Evolutionary conservation across 345 rosid species (phyloP), one percentile per base, ranked within the genome.

Genomic region (Boechera divaricarpa): DNA sequence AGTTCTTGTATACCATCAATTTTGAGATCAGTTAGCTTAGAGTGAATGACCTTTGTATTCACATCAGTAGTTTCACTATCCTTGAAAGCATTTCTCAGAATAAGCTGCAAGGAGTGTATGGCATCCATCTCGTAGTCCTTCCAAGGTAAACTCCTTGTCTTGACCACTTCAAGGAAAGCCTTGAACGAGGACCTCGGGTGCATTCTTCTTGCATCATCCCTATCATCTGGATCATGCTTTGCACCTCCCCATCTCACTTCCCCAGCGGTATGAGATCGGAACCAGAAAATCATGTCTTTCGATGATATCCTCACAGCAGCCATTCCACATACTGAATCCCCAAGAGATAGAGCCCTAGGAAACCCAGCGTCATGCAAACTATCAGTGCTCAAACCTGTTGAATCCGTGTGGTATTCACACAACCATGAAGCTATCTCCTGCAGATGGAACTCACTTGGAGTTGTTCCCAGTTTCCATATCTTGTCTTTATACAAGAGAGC

Each of bases 41-140:
- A 78, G 73, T 86, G 83, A 52, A 94, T 84, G 77, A 82, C 54
- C 56, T 60, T 85, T 67, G 87, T 51, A 63, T 83, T 86, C 26
- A 63, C 39, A 72, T 90, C 90, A 65, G 76, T 41, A 10, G 80
- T 44, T 51, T 84, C 93, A 36, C 62, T 36, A 41, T 89, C 98
- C 77, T 87, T 91, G 69, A 83, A 84, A 24, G 97, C 86, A 54
- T 91, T 94, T 77, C 97, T 88, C 82, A 94, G 75, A 57, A 94
- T 94, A 67, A 91, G 91, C 86, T 94, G 98, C 87, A 94, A 77
- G 60, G 98, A 94, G 80, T 94, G 98, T 63, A 94, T 94, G 35
- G 97, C 97, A 77, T 94, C 97, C 97, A 90, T 91, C 84, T 94
- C 98, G 73, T 86, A 89, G 83, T 91, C 97, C 76, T 91, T 91